Percentiles rank a stretch among this genome's conserved stretches.
Conservation (phyloP, 2,329 filamentous ascomycete genomes). For the Alternaria sp. region DNA sequence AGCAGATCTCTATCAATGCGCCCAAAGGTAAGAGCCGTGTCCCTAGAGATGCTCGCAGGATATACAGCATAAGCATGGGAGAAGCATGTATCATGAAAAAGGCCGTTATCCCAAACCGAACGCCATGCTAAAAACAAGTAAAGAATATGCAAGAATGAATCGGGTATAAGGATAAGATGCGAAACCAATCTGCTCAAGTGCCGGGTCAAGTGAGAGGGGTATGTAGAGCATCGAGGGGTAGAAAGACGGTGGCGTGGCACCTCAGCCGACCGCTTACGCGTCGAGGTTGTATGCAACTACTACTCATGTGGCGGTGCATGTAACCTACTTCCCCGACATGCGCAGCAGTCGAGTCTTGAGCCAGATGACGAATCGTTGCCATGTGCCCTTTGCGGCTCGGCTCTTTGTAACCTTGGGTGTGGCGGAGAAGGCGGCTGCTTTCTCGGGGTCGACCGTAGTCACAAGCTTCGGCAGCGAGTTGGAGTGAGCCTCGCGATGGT, state of each 20-base stretch:
- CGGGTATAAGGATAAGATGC: slow-evolving; percentile 11
- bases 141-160: slow-evolving; percentile 11
- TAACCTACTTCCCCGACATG: slow-evolving; percentile 42
- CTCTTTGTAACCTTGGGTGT: slow-evolving; percentile 45
- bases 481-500: slow-evolving; percentile 46
- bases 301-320: slow-evolving; percentile 7
- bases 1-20: slow-evolving; percentile 20
- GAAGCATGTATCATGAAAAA: slow-evolving; percentile 27
- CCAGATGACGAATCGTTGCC: slow-evolving; percentile 66
- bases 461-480: slow-evolving; percentile 47
- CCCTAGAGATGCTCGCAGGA: slow-evolving; percentile 28
- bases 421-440: slow-evolving; percentile 30
- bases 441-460: slow-evolving; percentile 40
- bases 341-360: slow-evolving; percentile 64
- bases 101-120: slow-evolving; percentile 24
- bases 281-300: neutral
- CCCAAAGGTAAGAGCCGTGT: slow-evolving; percentile 19
- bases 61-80: slow-evolving; percentile 30
- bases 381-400: slow-evolving; percentile 53
- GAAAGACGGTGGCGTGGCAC: neutral
- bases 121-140: slow-evolving; percentile 33
- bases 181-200: neutral
- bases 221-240: neutral
- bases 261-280: neutral
- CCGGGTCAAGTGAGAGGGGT: neutral